A percentile compares a stretch with the other conserved stretches of the same genome.
These are phyloP conservation scores for Cinnamomum chago DNA, from an alignment of 164 flowering plant genomes.

Conservation along the genomic window DNA sequence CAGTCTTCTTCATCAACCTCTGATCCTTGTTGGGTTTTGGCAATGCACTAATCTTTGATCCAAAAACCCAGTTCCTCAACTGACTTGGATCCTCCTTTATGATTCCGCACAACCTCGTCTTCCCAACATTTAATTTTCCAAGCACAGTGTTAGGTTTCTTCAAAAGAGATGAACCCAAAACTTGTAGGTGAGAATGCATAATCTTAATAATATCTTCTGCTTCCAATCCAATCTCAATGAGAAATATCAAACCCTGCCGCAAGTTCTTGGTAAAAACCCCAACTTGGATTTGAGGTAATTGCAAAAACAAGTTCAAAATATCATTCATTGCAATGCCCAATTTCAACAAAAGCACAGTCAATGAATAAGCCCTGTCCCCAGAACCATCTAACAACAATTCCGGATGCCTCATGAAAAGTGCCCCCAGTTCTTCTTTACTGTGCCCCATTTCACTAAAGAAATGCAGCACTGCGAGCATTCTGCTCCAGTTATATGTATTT, in stretches of 20 bases:
- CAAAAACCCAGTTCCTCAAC: conserved; percentile 47
- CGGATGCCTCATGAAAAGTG: conserved; percentile 32
- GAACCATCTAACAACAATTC: conserved; percentile 47
- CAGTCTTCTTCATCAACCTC: conserved; percentile 29
- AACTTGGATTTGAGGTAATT: conserved; percentile 36
- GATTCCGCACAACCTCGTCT: conserved; percentile 35
- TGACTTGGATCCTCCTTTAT: conserved; percentile 47
- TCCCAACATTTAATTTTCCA: conserved; percentile 34
- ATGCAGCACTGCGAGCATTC: conserved; percentile 29
- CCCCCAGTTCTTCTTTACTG: conserved; percentile 31
- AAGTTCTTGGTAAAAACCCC: conserved; percentile 40
- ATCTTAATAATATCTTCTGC: conserved; percentile 37
- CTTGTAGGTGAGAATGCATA: conserved; percentile 25
- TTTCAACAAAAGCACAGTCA: conserved; percentile 47
- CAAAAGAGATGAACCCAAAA: conserved; percentile 44
- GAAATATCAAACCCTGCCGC: conserved; percentile 31
- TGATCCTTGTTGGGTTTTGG: conserved; percentile 21
- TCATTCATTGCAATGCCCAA: conserved; percentile 33
- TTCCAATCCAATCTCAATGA: conserved; percentile 50
- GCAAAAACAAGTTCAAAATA: conserved; percentile 33
- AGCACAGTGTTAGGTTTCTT: conserved; percentile 41
- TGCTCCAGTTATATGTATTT: conserved; percentile 46
- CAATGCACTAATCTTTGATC: conserved; percentile 32
- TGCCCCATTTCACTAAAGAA: conserved; percentile 36
- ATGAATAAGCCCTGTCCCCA: conserved; percentile 27